Conservation (phyloP, 257 asterid genomes). For the Mentha longifolia region DNA sequence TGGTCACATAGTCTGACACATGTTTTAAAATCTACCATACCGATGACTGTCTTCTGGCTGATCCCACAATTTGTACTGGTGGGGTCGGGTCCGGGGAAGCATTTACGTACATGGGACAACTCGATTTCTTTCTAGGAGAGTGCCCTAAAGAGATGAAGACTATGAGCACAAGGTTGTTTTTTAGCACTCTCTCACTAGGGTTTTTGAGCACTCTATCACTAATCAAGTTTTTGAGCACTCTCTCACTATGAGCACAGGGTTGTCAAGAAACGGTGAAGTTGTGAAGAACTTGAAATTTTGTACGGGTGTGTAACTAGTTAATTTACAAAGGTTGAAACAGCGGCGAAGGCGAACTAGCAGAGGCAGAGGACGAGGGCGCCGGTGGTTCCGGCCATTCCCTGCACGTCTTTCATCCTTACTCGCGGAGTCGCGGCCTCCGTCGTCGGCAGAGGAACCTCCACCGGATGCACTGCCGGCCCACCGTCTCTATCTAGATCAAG, state of each 20-base stretch:
- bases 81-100: conserved; percentile 95
- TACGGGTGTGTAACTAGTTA: too few relatives aligned
- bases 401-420: conserved; percentile 73
- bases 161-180: conserved; percentile 78
- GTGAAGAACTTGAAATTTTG: too few relatives aligned
- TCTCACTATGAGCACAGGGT: too few relatives aligned
- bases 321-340: too few relatives aligned
- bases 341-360: conserved; percentile 70
- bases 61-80: conserved; percentile 72
- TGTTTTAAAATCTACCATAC: conserved; percentile 27
- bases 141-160: conserved; percentile 95
- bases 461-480: conserved; percentile 87
- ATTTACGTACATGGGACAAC: conserved; percentile 82
- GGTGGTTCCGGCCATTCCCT: conserved; percentile 77
- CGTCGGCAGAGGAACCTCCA: conserved; percentile 54
- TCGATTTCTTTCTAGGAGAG: conserved; percentile 79
- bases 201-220: too few relatives aligned
- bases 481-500: too few relatives aligned
- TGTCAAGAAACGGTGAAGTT: too few relatives aligned
- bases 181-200: conserved; percentile 80
- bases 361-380: conserved; percentile 77
- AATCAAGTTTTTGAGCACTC: too few relatives aligned
- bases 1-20: conserved; percentile 40
- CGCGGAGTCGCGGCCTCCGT: conserved; percentile 54
- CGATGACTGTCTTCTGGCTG: conserved; percentile 68